Evolutionary conservation across 257 asterid genomes (phyloP).

Genomic region (Fraxinus americana): DNA sequence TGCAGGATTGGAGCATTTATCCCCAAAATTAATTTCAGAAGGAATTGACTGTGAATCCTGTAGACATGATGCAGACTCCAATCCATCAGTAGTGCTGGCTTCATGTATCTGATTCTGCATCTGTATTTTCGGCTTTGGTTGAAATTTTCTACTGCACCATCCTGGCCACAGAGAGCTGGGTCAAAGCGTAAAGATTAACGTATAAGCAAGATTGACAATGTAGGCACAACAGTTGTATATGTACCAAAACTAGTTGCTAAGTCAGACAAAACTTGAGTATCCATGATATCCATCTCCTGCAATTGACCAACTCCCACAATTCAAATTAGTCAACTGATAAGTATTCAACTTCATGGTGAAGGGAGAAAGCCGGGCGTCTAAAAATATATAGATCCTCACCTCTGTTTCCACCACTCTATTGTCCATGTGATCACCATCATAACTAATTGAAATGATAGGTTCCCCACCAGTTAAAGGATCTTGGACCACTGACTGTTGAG

Average conservation of each 20-base stretch:
- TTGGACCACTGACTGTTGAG: constrained; percentile 38
- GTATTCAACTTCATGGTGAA: constrained; percentile 3
- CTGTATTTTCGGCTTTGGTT: constrained; percentile 53
- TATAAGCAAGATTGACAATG: constrained; percentile 14
- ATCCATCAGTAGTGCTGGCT: constrained; percentile 24
- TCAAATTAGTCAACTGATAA: constrained; percentile 10
- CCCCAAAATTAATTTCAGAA: constrained; percentile 38
- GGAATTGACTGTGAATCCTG: constrained; percentile 31
- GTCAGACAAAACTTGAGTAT: constrained; percentile 38
- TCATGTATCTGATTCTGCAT: constrained; percentile 30
- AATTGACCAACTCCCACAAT: constrained; percentile 27
- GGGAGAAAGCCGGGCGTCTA: constrained; percentile 10
- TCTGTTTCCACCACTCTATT: constrained; percentile 32
- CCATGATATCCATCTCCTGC: constrained; percentile 57
- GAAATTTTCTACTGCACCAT: constrained; percentile 43
- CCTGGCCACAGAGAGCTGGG: constrained; percentile 37
- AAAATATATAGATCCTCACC: constrained; percentile 31
- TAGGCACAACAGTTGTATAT: constrained; percentile 12
- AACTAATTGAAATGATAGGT: constrained; percentile 40
- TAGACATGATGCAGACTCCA: constrained; percentile 29
- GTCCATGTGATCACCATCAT: constrained; percentile 26
- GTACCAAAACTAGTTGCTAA: constrained; percentile 52
- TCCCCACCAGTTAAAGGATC: constrained; percentile 42
- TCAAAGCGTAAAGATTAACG: constrained; percentile 19
- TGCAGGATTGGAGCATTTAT: constrained; percentile 37